Percentiles rank a stretch among this genome's conserved stretches.
Conservation (phyloP, 371 early-diverging fungal genomes). For the Mortierella sp. region DNA sequence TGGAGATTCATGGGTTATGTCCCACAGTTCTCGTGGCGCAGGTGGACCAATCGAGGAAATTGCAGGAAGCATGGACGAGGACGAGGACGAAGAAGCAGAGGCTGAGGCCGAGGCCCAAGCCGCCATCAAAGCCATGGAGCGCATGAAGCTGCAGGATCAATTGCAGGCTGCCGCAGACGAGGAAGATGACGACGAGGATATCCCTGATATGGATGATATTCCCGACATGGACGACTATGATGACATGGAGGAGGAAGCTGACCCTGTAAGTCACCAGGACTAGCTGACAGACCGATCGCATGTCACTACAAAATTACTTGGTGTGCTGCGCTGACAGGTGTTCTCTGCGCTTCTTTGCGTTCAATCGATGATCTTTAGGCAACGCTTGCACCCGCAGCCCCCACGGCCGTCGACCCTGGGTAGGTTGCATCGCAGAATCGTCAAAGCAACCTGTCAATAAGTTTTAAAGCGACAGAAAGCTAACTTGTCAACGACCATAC, state of each 20-base stretch:
- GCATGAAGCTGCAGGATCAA: conserved; percentile 48
- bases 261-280: conserved; percentile 63
- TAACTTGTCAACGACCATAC: background rate
- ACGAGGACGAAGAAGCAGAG: conserved; percentile 7
- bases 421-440: conserved; percentile 21
- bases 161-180: conserved; percentile 29
- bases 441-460: background rate
- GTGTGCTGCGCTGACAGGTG: conserved; percentile 1
- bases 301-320: background rate
- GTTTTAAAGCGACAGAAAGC: background rate
- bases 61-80: conserved; percentile 13
- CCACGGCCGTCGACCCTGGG: conserved; percentile 42
- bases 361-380: conserved; percentile 40
- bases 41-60: conserved; percentile 8
- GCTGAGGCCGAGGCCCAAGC: conserved; percentile 53
- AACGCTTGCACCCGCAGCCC: conserved; percentile 50
- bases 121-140: conserved; percentile 60
- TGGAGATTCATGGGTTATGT: conserved; percentile 84
- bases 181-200: conserved; percentile 64
- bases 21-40: conserved; percentile 69
- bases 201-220: conserved; percentile 88
- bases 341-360: background rate
- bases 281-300: background rate
- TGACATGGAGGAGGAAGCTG: conserved; percentile 78
- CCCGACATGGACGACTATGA: conserved; percentile 95